These are phyloP conservation scores for Brassica cretica DNA, from an alignment of 345 rosid genomes.

Conservation along the genomic window DNA sequence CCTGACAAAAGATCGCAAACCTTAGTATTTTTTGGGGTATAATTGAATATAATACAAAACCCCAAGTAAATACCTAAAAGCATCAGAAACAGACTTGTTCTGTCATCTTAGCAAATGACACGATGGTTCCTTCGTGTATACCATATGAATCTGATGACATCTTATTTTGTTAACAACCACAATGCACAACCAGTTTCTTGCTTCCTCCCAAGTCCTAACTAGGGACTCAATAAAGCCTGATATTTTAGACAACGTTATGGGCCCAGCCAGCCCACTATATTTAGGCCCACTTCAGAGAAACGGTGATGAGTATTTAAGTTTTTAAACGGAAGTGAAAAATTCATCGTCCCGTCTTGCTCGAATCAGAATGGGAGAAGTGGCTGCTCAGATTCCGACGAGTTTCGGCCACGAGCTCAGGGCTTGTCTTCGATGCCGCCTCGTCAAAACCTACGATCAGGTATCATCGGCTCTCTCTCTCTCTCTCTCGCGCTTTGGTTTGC, in stretches of 20 bases:
- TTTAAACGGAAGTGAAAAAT: neutral
- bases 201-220: neutral
- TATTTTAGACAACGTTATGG: neutral
- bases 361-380: constrained; percentile 49
- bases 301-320: neutral
- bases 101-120: neutral
- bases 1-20: neutral
- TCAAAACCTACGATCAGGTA: constrained; percentile 91
- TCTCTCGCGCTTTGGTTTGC: neutral
- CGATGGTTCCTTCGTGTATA: neutral
- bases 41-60: neutral
- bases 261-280: neutral
- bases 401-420: constrained; percentile 88
- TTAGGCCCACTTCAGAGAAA: neutral
- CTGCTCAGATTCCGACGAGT: constrained; percentile 94
- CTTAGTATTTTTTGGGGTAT: too few species aligned
- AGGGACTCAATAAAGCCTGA: neutral
- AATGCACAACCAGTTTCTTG: neutral
- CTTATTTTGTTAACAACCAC: neutral
- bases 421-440: constrained; percentile 85
- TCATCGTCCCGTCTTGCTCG: neutral
- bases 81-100: neutral
- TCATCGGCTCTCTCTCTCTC: neutral
- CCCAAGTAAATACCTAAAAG: neutral
- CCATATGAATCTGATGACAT: neutral